Evolutionary conservation across 805 yeast species (phyloP).

Genomic region (Wickerhamomyces subpelliculosus): DNA sequence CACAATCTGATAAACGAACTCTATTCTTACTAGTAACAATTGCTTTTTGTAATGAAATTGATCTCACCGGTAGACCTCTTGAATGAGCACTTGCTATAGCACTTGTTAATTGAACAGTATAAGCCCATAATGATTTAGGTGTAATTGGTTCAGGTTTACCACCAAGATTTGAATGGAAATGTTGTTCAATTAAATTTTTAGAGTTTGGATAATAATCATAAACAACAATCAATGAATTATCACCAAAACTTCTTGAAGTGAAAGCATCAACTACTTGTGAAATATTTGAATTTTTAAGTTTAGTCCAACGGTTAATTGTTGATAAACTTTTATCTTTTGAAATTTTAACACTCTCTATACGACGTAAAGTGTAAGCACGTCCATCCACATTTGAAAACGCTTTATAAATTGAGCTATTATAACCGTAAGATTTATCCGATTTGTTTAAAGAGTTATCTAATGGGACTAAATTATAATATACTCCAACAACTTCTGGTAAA

Average conservation of each 20-base stretch:
- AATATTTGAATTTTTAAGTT: conserved; percentile 47
- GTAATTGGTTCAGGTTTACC: conserved; percentile 41
- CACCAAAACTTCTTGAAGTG: conserved; percentile 81
- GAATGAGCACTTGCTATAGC: conserved; percentile 66
- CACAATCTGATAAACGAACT: conserved; percentile 64
- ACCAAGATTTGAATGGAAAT: conserved; percentile 38
- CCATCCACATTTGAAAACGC: conserved; percentile 79
- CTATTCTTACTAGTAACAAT: conserved; percentile 68
- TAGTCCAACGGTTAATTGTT: conserved; percentile 62
- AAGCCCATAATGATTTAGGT: conserved; percentile 67
- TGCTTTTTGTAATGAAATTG: conserved; percentile 59
- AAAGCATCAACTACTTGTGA: conserved; percentile 75
- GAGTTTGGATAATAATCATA: conserved; percentile 85
- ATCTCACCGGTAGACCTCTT: conserved; percentile 55
- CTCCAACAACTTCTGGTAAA: conserved; percentile 72
- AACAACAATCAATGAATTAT: conserved; percentile 63
- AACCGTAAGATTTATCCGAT: conserved; percentile 36
- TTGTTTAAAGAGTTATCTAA: conserved; percentile 47
- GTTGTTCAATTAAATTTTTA: conserved; percentile 61
- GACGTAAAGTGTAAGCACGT: conserved; percentile 63
- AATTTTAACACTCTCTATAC: conserved; percentile 56
- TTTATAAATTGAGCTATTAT: conserved; percentile 62
- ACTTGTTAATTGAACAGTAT: conserved; percentile 64
- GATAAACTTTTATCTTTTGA: conserved; percentile 53
- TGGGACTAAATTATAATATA: conserved; percentile 81